These are phyloP conservation scores for Cairneyella variabilis DNA, from an alignment of 495 filamentous ascomycete species.

Conservation along the genomic window DNA sequence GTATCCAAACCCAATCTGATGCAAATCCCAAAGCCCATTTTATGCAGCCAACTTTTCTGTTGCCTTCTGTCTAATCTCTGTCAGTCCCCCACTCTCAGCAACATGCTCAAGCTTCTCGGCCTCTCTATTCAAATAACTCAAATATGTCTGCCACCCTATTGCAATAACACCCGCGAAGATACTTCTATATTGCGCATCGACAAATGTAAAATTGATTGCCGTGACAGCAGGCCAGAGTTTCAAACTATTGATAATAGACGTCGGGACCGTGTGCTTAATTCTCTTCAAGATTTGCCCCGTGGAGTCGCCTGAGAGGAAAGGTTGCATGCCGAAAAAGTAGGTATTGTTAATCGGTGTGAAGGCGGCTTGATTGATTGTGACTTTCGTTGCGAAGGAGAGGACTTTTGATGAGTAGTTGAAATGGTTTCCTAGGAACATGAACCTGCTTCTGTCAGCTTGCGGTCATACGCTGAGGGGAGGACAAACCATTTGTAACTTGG, in stretches of 20 bases:
- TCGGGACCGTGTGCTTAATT: constrained; percentile 70
- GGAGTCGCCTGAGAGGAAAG: constrained; percentile 54
- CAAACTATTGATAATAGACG: constrained; percentile 70
- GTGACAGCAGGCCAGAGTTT: constrained; percentile 92
- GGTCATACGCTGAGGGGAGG: too few relatives aligned
- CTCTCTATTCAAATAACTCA: constrained; percentile 73
- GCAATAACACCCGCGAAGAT: constrained; percentile 75
- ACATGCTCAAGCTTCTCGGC: constrained; percentile 54
- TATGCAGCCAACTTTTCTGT: constrained; percentile 2
- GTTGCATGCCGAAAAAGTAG: constrained; percentile 89
- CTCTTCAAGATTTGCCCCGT: constrained; percentile 60
- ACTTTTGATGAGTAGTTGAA: constrained; percentile 77
- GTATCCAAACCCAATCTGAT: too few relatives aligned
- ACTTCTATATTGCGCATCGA: constrained; percentile 71
- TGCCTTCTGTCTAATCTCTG: not conserved
- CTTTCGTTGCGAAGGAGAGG: constrained; percentile 70
- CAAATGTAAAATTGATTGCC: constrained; percentile 80
- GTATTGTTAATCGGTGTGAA: constrained; percentile 87
- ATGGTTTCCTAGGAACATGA: constrained; percentile 70
- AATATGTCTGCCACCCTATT: constrained; percentile 88
- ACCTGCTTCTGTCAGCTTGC: too few relatives aligned
- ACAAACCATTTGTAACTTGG: constrained; percentile 76
- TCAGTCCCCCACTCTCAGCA: constrained; percentile 6
- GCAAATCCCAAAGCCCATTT: too few relatives aligned
- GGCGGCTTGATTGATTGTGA: constrained; percentile 72